Conservation (phyloP, 257 asterid species). For the Solanum arcanum region DNA sequence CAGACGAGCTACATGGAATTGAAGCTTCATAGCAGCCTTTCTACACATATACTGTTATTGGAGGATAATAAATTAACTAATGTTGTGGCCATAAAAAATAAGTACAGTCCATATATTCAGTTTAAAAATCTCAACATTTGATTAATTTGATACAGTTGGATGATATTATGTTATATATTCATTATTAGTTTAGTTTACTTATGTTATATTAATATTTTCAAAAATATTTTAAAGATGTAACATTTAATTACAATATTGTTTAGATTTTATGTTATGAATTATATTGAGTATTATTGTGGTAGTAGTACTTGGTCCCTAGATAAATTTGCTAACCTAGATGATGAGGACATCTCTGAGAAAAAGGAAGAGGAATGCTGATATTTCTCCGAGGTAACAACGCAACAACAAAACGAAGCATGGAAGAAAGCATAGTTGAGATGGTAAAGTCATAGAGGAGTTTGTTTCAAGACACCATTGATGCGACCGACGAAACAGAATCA, state of each 20-base stretch:
- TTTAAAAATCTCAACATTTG: background rate
- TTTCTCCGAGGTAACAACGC: background rate
- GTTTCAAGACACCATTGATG: background rate
- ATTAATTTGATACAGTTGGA: background rate
- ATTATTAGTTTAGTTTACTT: background rate
- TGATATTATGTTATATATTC: background rate
- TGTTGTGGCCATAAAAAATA: background rate
- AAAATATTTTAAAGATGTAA: background rate
- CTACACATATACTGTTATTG: background rate
- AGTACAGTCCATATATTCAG: background rate
- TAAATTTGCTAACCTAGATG: background rate
- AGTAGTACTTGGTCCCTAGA: background rate
- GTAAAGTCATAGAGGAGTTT: background rate
- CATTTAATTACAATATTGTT: background rate
- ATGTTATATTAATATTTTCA: background rate
- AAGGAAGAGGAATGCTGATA: background rate
- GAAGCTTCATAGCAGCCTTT: background rate
- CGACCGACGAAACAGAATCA: background rate
- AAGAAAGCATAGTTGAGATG: background rate
- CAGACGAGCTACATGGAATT: too few species aligned
- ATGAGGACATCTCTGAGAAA: background rate
- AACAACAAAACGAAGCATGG: background rate
- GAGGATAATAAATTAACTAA: background rate
- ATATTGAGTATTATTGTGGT: background rate
- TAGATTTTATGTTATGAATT: background rate